phyloP scores from a whole-genome alignment of 441 rosid genomes.

The Croton setiger region DNA sequence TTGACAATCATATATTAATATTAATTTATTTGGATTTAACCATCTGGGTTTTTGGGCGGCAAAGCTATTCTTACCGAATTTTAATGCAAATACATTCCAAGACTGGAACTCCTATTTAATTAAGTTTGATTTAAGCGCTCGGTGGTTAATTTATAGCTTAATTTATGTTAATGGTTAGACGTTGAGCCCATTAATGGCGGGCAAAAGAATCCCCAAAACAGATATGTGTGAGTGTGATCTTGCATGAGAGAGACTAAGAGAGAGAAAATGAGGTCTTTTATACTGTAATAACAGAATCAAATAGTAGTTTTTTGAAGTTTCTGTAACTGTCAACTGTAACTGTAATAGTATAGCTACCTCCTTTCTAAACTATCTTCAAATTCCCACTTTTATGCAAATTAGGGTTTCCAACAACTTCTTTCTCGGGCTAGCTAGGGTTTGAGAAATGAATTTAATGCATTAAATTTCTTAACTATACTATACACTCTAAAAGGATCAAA shows the following conservation, averaged over 20 bases:
- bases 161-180: slow-evolving; percentile 1
- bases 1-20: slow-evolving; percentile 12
- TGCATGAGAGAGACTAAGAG: slow-evolving; percentile 8
- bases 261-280: not conserved
- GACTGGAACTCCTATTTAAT: too few species aligned
- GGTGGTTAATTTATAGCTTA: not conserved
- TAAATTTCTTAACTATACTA: not conserved
- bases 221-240: slow-evolving; percentile 11
- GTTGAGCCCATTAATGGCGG: slow-evolving; percentile 23
- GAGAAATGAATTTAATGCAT: slow-evolving; percentile 9
- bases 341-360: too few species aligned
- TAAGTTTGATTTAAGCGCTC: too few species aligned
- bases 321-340: not conserved
- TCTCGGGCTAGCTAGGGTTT: slow-evolving; percentile 32
- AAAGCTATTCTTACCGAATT: too few species aligned
- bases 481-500: not conserved
- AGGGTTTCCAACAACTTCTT: slow-evolving; percentile 37
- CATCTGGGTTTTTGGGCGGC: too few species aligned
- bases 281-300: slow-evolving; percentile 12
- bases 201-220: slow-evolving; percentile 34
- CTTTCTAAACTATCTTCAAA: slow-evolving; percentile 9
- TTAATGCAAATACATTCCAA: too few species aligned
- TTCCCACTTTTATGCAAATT: slow-evolving; percentile 23
- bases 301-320: slow-evolving; percentile 7
- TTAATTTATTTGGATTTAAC: not conserved